Base-by-base conservation (phyloP, 768 basidiomycete species). In the Hericium alpestre region DNA sequence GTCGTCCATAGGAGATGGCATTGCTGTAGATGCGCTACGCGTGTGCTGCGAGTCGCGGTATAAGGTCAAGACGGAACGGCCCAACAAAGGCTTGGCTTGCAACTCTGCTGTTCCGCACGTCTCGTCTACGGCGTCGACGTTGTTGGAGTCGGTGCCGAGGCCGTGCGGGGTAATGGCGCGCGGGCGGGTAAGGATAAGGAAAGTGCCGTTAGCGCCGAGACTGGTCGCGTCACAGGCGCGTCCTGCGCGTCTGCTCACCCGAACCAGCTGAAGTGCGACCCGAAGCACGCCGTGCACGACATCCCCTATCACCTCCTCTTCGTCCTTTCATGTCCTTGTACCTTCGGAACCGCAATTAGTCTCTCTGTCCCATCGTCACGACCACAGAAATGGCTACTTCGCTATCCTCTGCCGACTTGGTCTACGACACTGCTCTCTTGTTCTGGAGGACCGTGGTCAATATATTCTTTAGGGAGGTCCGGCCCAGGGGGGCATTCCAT, bases 381-480 rank as follows among this genome's bases (percentile, higher is more conserved):
- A 18, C 20, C 18, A 13, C 52, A 53, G n/a, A 18, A 8, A 20
- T n/a, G 20, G 11, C 38, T 16, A 37, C 52, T 25, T 23, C 39
- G 16, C 53, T 43, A 6, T 51, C 50, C 15, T 59, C 56, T 55
- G 25, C 59, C 15, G 46, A 64, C 51, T 41, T 70, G 25, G 61
- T 72, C 62, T 93, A 93, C 67, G 84, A 90, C 66, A 74, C 80
- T 43, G 82, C 82, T 50, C 81, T 94, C 69, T 66, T 87, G 51
- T 89, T 94, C 72, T 95, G 89, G 90, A 74, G 87, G 54, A 74
- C 77, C 7, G 78, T 94, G 55, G 90, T 88, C 59, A 86, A 87
- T 70, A 83, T 97, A 61, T 98, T 98, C 77, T 98, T 98, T 75
- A 77, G 94, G 61, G 94, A 98, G 72, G 86, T 97, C 62, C 80